Conservation (phyloP, 2,329 filamentous ascomycete species). For the Colletotrichum theobromicola region DNA sequence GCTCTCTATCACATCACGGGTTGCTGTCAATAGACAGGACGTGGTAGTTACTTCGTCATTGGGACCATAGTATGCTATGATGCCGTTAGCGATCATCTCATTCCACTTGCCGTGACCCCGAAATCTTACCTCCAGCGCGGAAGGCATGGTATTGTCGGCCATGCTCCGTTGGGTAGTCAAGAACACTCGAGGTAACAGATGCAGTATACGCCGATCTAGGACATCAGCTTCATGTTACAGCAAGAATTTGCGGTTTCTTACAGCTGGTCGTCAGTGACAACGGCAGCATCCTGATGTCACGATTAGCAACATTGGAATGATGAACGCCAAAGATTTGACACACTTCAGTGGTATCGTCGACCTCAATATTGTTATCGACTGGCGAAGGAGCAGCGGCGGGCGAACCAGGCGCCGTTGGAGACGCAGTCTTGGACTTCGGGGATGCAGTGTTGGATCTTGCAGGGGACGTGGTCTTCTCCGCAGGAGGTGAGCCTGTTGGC, state of each 20-base stretch:
- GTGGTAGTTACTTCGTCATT: conserved; percentile 33
- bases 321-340: neutral
- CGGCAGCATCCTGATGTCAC: neutral
- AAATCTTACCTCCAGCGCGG: neutral
- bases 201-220: neutral
- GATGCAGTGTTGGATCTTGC: neutral
- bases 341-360: neutral
- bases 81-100: neutral
- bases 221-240: neutral
- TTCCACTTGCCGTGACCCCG: neutral
- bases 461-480: neutral
- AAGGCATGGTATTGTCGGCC: conserved; percentile 13
- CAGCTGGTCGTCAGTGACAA: neutral
- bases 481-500: neutral
- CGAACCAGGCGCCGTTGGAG: neutral
- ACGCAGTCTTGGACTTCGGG: neutral
- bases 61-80: conserved; percentile 31
- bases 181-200: neutral
- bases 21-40: too few species aligned
- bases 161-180: conserved; percentile 7
- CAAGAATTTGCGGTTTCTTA: neutral
- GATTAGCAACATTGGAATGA: neutral
- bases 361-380: neutral
- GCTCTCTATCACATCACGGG: neutral
- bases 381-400: neutral